Base-by-base conservation (phyloP, 2,329 filamentous ascomycete species). In the Didymella pomorum region DNA sequence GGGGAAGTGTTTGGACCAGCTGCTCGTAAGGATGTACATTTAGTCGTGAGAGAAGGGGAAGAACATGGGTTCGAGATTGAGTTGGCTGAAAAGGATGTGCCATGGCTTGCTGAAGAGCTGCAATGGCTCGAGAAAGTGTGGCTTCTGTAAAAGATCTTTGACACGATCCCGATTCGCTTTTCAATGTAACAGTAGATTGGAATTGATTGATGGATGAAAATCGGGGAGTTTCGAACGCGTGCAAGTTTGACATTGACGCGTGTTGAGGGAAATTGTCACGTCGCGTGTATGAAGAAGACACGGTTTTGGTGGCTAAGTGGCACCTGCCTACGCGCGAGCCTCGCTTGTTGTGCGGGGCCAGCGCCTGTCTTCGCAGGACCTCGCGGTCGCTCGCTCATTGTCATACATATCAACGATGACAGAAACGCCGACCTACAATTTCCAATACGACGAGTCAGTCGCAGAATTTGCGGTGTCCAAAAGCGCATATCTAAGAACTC, bases 41-140 rank as follows among this genome's bases (percentile, higher is more conserved):
- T 47, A n/a, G 28, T 61, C 0, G 41, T 48, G 9, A 45, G 39
- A 43, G 31, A 52, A 44, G 29, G 41, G 39, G 58, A 52, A 21
- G 61, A 60, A 37, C 61, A 65, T 42, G 61, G 61, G 3, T 62
- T 65, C 35, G 61, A 65, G 12, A 53, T 35, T 7, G 55, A 52
- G 18, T 35, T 53, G 21, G 35, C 23, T 9, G 52, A 52, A 37
- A 31, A 60, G 21, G 55, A 60, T 25, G 55, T 58, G 37, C 50
- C 31, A 20, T 65, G 61, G 61, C 57, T 65, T 37, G 50, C 46
- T 23, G 46, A 59, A 26, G 23, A 53, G 8, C 14, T 59, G 23
- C 9, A 29, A 16, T 45, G 59, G 42, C 31, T 61, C 26, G 58
- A 58, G 39, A 41, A 29, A 2, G 35, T 14, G 2, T 57, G 58